Evolutionary conservation across 495 filamentous ascomycete species (phyloP).

Genomic region (Penicillium cinerascens): DNA sequence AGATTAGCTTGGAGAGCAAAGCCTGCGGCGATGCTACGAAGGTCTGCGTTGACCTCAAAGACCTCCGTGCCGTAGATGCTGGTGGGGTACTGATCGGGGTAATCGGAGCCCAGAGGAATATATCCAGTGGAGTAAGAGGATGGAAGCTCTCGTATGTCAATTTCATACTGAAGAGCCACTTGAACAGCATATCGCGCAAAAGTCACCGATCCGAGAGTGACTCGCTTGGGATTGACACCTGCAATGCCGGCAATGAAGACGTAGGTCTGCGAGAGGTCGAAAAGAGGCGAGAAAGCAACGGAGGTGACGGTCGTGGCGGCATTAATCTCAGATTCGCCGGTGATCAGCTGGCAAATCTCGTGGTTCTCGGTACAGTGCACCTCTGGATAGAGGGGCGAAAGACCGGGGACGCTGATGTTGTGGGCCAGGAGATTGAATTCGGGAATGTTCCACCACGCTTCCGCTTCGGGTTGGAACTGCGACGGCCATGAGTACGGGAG

Average conservation of each 20-base stretch:
- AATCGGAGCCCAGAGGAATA: conserved; percentile 54
- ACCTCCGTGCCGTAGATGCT: conserved; percentile 74
- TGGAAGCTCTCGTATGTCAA: conserved; percentile 68
- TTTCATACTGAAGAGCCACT: conserved; percentile 70
- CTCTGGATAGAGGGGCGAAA: conserved; percentile 61
- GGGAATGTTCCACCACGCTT: conserved; percentile 61
- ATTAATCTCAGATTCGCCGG: conserved; percentile 66
- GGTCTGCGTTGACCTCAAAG: conserved; percentile 63
- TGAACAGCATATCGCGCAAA: conserved; percentile 68
- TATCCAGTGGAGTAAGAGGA: conserved; percentile 64
- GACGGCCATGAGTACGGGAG: background rate
- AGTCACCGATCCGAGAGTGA: conserved; percentile 58
- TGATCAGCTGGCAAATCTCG: conserved; percentile 60
- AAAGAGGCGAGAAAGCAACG: conserved; percentile 55
- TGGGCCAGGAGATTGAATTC: conserved; percentile 58
- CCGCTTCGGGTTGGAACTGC: conserved; percentile 65
- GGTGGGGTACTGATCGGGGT: conserved; percentile 57
- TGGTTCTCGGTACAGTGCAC: conserved; percentile 59
- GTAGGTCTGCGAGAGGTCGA: conserved; percentile 65
- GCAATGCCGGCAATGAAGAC: conserved; percentile 71
- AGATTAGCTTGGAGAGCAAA: conserved; percentile 56
- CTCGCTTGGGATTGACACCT: conserved; percentile 64
- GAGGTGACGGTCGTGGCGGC: conserved; percentile 61
- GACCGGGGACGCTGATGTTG: conserved; percentile 64
- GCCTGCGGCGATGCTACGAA: conserved; percentile 52